Conservation (phyloP, 305 asterid genomes). For the Stenogyne calaminthoides region DNA sequence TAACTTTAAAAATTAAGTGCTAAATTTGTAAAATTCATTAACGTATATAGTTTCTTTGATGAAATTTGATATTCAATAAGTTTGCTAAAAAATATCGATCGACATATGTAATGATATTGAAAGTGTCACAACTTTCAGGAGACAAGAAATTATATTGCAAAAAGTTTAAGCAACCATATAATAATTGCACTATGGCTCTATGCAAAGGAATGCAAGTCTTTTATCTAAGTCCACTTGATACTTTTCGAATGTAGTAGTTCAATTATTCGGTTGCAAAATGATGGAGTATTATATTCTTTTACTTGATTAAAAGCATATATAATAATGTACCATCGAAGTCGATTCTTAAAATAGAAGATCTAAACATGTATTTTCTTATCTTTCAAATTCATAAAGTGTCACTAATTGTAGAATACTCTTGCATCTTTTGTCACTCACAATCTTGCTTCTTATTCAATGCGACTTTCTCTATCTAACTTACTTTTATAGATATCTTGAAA, state of each 20-base stretch:
- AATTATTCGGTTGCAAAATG: neutral
- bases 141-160: neutral
- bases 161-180: conserved; percentile 1
- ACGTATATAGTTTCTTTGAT: too few species aligned
- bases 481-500: too few species aligned
- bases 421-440: too few species aligned
- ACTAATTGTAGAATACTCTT: too few species aligned
- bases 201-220: neutral
- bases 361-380: too few species aligned
- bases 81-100: neutral
- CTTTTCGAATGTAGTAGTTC: neutral
- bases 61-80: neutral
- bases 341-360: too few species aligned
- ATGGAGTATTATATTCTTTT: neutral
- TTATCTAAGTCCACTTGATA: neutral
- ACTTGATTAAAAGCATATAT: neutral
- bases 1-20: neutral
- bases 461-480: too few species aligned
- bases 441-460: too few species aligned
- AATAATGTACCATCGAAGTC: too few species aligned
- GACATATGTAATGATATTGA: neutral
- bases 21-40: neutral
- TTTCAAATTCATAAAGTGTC: too few species aligned
- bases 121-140: neutral
- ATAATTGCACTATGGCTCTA: neutral